Percentiles rank a stretch among this genome's conserved stretches.
Evolutionary conservation across 31 red algal species (phyloP).

Genomic region (Bonnemaisonia californica): DNA sequence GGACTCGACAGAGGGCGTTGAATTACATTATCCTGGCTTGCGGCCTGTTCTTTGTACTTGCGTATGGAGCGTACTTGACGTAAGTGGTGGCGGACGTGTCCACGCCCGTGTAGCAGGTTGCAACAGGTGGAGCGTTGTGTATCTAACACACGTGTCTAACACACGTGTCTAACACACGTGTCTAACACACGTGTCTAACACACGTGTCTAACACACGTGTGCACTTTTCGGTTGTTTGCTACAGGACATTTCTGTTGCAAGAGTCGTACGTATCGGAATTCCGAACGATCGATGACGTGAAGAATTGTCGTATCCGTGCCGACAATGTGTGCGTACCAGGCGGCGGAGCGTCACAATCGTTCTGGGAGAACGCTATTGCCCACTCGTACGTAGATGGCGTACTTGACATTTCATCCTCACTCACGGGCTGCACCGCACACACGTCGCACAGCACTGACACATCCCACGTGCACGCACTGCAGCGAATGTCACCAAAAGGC

Average conservation of each 20-base stretch:
- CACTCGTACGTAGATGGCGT: background rate
- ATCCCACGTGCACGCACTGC: no score
- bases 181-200: no score
- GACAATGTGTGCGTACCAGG: background rate
- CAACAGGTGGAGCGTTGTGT: no score
- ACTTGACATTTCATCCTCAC: no score
- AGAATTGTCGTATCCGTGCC: background rate
- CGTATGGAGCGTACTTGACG: background rate
- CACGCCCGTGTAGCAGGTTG: no score
- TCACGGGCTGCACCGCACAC: no score
- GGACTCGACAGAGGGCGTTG: background rate
- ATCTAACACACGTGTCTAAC: no score
- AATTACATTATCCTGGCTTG: background rate
- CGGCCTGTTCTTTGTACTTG: background rate
- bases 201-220: no score
- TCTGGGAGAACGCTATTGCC: background rate
- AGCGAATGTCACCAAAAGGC: background rate
- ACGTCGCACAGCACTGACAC: no score
- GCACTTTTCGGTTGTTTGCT: background rate
- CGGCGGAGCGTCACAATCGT: background rate
- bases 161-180: no score
- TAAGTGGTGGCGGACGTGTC: no score
- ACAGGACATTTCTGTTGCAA: background rate
- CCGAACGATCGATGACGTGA: background rate
- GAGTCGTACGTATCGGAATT: background rate